Evolutionary conservation across 2,329 filamentous ascomycete genomes (phyloP).

Genomic region (Fusarium decemcellulare): DNA sequence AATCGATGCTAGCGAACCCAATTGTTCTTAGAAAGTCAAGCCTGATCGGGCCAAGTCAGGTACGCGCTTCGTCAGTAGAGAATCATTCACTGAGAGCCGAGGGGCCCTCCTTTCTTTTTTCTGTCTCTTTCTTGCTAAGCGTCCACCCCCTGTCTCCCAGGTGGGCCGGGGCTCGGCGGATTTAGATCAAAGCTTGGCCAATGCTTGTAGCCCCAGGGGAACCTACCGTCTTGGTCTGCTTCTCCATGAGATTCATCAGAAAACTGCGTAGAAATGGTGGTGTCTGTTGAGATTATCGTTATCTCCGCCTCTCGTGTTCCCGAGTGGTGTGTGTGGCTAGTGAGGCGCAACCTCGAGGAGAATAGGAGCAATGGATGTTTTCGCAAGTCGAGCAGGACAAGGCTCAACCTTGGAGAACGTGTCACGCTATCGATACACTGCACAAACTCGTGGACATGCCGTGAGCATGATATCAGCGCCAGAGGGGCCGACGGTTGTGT

Average conservation of each 20-base stretch:
- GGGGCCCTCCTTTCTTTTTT: constrained; percentile 15
- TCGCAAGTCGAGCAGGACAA: too few relatives aligned
- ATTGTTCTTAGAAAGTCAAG: constrained; percentile 28
- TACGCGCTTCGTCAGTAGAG: constrained; percentile 32
- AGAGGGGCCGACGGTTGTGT: constrained; percentile 14
- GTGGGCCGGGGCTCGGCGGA: constrained; percentile 28
- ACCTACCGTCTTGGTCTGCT: constrained; percentile 19
- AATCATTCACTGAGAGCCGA: constrained; percentile 30
- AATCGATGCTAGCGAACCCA: constrained; percentile 17
- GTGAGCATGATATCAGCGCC: not conserved
- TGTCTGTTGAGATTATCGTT: too few relatives aligned
- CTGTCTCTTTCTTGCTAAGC: not conserved
- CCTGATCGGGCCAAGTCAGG: constrained; percentile 43
- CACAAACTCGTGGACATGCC: not conserved
- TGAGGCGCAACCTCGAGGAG: too few relatives aligned
- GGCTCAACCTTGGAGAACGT: too few relatives aligned
- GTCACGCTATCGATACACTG: not conserved
- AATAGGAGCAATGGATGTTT: too few relatives aligned
- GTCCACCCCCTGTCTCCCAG: constrained; percentile 9
- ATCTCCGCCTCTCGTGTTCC: too few relatives aligned
- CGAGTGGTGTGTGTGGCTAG: too few relatives aligned
- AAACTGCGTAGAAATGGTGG: too few relatives aligned
- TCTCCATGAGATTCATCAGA: constrained; percentile 17
- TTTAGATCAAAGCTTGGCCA: constrained; percentile 46
- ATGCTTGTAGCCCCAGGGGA: constrained; percentile 35